Evolutionary conservation across 805 yeast genomes (phyloP).

Genomic region (Wickerhamiella bombiphila): DNA sequence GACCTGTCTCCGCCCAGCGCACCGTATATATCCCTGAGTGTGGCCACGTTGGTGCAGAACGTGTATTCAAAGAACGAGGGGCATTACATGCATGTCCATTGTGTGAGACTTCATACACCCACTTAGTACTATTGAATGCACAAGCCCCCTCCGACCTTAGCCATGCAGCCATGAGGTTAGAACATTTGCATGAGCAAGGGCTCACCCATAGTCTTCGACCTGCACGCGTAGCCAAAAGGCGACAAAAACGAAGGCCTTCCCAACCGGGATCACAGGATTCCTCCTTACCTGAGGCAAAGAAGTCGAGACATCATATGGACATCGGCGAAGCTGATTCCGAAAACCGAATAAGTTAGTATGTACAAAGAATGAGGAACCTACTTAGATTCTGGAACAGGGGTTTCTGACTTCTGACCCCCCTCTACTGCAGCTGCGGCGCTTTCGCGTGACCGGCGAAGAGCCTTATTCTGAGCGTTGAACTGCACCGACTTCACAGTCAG

Average conservation of each 20-base stretch:
- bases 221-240: background rate
- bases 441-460: constrained; percentile 5
- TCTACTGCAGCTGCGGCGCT: constrained; percentile 4
- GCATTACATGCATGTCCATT: constrained; percentile 19
- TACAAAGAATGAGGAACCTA: too few species aligned
- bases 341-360: too few species aligned
- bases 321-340: too few species aligned
- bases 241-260: background rate
- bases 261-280: too few species aligned
- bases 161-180: constrained; percentile 10
- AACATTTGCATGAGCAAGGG: constrained; percentile 19
- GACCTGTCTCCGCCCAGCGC: background rate
- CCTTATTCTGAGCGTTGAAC: constrained; percentile 12
- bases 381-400: too few species aligned
- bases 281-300: too few species aligned
- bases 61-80: background rate
- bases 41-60: constrained; percentile 21
- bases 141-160: constrained; percentile 19
- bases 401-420: too few species aligned
- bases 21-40: constrained; percentile 29
- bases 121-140: constrained; percentile 27
- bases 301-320: too few species aligned
- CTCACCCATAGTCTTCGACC: constrained; percentile 27
- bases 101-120: constrained; percentile 24
- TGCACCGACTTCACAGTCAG: constrained; percentile 7